Evolutionary conservation across 352 stramenopile genomes (phyloP), one percentile per base, ranked within the genome.

Genomic region (Pythium folliculosum): DNA sequence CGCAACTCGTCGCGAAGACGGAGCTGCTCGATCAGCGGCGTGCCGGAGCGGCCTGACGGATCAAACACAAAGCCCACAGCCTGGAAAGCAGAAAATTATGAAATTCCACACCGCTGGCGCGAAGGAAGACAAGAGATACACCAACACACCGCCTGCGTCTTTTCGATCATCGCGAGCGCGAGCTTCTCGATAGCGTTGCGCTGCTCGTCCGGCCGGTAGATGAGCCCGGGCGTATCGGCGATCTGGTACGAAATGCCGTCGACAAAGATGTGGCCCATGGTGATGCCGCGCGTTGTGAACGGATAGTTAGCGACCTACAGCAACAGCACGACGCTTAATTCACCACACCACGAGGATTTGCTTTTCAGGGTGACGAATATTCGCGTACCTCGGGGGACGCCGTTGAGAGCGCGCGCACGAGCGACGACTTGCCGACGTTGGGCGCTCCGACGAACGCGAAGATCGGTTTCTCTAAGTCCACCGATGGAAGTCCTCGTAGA

Each of bases 51-150:
- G 0, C 78, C 84, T 0, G 84, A 91, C 52, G 87, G 85, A 43
- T 95, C 87, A 45, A 95, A 92, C 22, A 95, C 87, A 74, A 94
- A 95, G 49, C 87, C 87, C 37, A 94, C 89, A 3, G 84, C 84
- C 86, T 93, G 54, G 72, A 45, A 56, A 55, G 48, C 25, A 67
- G 27, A 44, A n/a, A n/a, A 37, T 21, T 30, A 23, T 21, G 23
- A 32, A 6, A 43, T 13, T 16, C 21, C 13, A 38, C 25, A 32
- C 27, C 27, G 27, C 3, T 23, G 25, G 25, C 40, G 5, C 10
- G n/a, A 44, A 8, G 55, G 40, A 32, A 30, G 14, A n/a, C 25
- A 17, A 54, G 40, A 16, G 49, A n/a, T 47, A n/a, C 14, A 47
- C 7, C 23, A 23, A 60, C 67, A 13, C 45, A 81, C 74, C 21